Conservation (phyloP, 768 basidiomycete species). For the Cystobasidium onofrii region DNA sequence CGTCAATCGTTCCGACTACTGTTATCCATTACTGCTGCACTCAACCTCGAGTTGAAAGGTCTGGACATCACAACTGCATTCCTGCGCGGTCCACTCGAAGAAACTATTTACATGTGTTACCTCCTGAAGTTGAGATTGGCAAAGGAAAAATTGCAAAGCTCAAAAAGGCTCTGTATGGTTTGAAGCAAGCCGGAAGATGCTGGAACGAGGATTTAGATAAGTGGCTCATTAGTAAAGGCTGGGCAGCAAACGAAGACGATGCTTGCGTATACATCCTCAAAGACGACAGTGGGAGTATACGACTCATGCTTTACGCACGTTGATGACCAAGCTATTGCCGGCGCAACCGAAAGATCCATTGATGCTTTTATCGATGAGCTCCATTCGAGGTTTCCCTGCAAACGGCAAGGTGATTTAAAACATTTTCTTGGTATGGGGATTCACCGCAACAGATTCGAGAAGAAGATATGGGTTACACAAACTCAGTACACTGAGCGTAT, state of each 20-base stretch:
- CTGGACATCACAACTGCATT: no score
- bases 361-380: background rate
- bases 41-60: no score
- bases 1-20: no score
- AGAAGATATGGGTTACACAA: conserved; percentile 5
- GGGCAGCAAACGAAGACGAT: conserved; percentile 8
- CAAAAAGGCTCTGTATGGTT: no score
- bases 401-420: conserved; percentile 3
- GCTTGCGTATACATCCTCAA: background rate
- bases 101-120: no score
- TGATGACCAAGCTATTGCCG: background rate
- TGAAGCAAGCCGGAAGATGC: no score
- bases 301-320: background rate
- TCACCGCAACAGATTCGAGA: background rate
- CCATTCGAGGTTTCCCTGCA: background rate
- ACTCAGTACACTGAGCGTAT: background rate
- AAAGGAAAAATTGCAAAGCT: no score
- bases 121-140: no score
- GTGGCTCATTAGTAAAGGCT: background rate
- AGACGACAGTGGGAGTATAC: background rate
- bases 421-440: conserved; percentile 9
- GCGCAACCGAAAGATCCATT: background rate
- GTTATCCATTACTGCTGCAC: no score
- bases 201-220: conserved; percentile 9
- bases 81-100: no score